Evolutionary conservation across 805 yeast species (phyloP), one percentile per base, ranked within the genome.

Genomic region (Candida lessepsii): DNA sequence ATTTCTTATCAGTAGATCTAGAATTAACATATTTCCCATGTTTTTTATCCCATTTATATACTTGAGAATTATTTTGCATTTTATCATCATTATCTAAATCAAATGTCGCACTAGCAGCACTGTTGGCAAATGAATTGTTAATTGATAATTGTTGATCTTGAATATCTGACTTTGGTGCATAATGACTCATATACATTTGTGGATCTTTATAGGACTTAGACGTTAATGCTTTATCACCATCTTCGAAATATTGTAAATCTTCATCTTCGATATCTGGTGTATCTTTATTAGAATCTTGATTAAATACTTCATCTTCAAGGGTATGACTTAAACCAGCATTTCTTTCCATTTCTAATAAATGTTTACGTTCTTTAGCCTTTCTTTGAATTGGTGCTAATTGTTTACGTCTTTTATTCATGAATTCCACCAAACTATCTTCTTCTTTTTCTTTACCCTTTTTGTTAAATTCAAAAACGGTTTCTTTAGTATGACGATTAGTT

Each of bases 381-480:
- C 81, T 71, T 60, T 90, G 96, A 37, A 90, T 79, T 9, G 95
- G 95, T 0, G 95, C 96, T 41, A 91, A 73, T 58, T 90, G 96
- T 44, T 73, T 74, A 59, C 99, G 75, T 70, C 98, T 73, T 45
- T 80, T 79, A 47, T 81, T 75, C 99, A 93, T 93, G 56, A 93
- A 71, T 39, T 82, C 83, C 28, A 86, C 83, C 56, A 88, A 71
- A 36, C 81, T 76, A 48, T 83, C 83, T 49, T 81, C 86, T 24
- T 63, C 73, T 25, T 52, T 56, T 23, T 58, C 65, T 25, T 49
- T 53, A n/a, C 68, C 70, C 41, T 61, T 65, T 30, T 63, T 66
- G 45, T 81, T 77, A 61, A 89, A 84, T 61, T 93, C 99, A 58
- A 93, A 93, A 3, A 93, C 97, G 0, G 99, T 93, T 58, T 93